These are phyloP conservation scores for Pugionium cornutum DNA, from an alignment of 345 rosid species.

Conservation along the genomic window DNA sequence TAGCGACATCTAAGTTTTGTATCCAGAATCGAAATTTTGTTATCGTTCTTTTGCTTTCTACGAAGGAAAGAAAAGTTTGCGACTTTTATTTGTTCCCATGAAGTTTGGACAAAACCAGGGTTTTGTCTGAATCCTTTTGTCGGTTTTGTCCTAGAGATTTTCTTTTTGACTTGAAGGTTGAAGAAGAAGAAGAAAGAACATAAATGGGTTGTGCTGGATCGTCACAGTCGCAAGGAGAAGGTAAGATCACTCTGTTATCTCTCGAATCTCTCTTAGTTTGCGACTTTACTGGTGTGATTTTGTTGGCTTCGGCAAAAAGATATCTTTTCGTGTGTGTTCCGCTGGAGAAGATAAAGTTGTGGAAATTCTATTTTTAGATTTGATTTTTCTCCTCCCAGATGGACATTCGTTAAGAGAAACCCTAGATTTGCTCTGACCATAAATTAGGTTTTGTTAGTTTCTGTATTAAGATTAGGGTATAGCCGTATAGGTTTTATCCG, in stretches of 20 bases:
- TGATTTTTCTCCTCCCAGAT: no score
- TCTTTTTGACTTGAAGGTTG: not conserved
- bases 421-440: no score
- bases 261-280: not conserved
- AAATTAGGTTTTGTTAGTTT: no score
- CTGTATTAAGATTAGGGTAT: no score
- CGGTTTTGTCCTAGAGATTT: no score
- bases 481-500: no score
- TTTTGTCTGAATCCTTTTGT: slow-evolving; percentile 26
- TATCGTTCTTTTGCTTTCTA: not conserved
- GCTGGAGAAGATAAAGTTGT: slow-evolving; percentile 6
- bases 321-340: not conserved
- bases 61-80: not conserved
- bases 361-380: no score
- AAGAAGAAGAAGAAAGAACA: not conserved
- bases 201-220: slow-evolving; percentile 85
- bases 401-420: no score
- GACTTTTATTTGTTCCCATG: slow-evolving; percentile 37
- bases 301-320: not conserved
- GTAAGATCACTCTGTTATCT: slow-evolving; percentile 35
- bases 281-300: not conserved
- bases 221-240: slow-evolving; percentile 64
- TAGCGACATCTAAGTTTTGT: slow-evolving; percentile 25
- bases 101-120: slow-evolving; percentile 29
- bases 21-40: not conserved